phyloP scores from a whole-genome alignment of 2,329 filamentous ascomycete species.

The Alternaria metachromatica region DNA sequence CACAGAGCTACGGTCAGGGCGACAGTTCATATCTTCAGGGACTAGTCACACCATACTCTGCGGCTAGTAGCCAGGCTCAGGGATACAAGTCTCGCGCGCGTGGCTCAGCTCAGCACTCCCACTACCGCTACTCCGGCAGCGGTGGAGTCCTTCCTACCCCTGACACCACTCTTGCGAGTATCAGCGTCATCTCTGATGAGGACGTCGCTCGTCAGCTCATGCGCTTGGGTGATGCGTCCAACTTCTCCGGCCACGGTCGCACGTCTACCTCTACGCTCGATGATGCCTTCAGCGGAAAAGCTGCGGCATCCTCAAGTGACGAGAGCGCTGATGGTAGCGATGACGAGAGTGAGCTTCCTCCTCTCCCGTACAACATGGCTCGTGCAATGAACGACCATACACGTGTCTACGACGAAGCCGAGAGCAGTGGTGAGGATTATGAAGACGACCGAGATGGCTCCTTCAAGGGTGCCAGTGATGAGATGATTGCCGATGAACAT shows the following conservation, averaged over 20 bases:
- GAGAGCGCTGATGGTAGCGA: slow-evolving; percentile 77
- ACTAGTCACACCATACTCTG: slow-evolving; percentile 46
- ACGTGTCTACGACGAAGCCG: slow-evolving; percentile 57
- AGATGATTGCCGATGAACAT: slow-evolving; percentile 48
- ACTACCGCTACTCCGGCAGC: slow-evolving; percentile 52
- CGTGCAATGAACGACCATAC: slow-evolving; percentile 23
- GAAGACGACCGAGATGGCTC: slow-evolving; percentile 60
- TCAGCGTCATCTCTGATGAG: slow-evolving; percentile 94
- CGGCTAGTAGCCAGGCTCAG: slow-evolving; percentile 39
- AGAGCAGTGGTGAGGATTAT: slow-evolving; percentile 68
- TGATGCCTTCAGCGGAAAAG: slow-evolving; percentile 89
- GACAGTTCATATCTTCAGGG: slow-evolving; percentile 48
- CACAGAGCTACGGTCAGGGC: slow-evolving; percentile 70
- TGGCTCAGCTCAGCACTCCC: slow-evolving; percentile 47
- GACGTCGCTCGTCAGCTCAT: slow-evolving; percentile 97
- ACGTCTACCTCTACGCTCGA: slow-evolving; percentile 93
- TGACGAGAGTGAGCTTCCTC: slow-evolving; percentile 58
- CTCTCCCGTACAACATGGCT: slow-evolving; percentile 37
- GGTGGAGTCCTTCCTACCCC: slow-evolving; percentile 82
- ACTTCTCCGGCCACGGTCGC: slow-evolving; percentile 83
- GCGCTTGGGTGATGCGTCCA: slow-evolving; percentile 91
- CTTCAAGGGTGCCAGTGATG: slow-evolving; percentile 63
- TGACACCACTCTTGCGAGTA: slow-evolving; percentile 84
- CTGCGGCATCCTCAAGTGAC: slow-evolving; percentile 59
- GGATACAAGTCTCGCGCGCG: slow-evolving; percentile 46